phyloP scores from a whole-genome alignment of 2,329 filamentous ascomycete species.

The Paracorniculantispora psalliotae region DNA sequence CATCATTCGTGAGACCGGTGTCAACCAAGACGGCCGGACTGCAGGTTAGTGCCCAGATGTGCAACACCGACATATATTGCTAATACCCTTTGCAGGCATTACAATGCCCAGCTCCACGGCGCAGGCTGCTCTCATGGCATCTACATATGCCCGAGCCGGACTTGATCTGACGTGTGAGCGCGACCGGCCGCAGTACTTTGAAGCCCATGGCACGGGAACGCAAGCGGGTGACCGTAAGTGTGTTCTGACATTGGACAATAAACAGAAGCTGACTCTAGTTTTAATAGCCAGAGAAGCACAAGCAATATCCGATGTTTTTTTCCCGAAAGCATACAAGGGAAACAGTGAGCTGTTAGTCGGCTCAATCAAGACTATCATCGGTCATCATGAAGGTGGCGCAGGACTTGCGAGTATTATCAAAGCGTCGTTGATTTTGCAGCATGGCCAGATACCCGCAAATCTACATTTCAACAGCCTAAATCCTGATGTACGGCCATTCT shows the following conservation, averaged over 20 bases:
- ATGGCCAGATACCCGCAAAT: constrained; percentile 24
- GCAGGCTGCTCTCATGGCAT: constrained; percentile 22
- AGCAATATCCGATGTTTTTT: too few relatives aligned
- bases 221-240: constrained; percentile 39
- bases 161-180: background rate
- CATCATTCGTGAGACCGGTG: constrained; percentile 29
- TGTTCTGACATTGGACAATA: constrained; percentile 27
- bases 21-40: too few relatives aligned
- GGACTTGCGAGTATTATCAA: constrained; percentile 30
- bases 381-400: constrained; percentile 32
- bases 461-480: constrained; percentile 23
- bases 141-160: constrained; percentile 19
- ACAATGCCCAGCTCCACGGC: background rate
- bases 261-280: constrained; percentile 23
- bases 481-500: constrained; percentile 22
- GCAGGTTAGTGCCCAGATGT: too few relatives aligned
- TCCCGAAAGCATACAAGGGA: too few relatives aligned
- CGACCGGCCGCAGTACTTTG: constrained; percentile 24
- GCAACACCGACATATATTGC: too few relatives aligned
- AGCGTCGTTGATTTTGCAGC: constrained; percentile 25
- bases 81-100: too few relatives aligned
- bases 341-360: constrained; percentile 22
- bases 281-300: too few relatives aligned
- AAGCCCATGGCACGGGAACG: constrained; percentile 44
- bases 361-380: constrained; percentile 35